phyloP scores from a whole-genome alignment of 805 yeast genomes.

The Candida krabiensis region DNA sequence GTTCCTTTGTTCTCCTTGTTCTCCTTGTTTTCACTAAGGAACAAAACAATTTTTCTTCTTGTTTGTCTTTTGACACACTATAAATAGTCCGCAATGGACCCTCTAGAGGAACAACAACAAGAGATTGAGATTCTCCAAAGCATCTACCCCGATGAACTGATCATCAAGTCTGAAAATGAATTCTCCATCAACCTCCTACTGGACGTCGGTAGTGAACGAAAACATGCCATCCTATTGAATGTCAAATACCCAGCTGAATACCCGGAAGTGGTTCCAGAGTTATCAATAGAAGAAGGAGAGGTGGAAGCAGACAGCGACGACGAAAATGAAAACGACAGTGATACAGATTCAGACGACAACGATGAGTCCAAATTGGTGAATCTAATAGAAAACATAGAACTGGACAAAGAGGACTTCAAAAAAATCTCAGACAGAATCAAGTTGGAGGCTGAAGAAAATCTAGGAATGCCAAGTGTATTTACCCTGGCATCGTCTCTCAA shows the following conservation, averaged over 20 bases:
- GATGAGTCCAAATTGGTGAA: slow-evolving; percentile 43
- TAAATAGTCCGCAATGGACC: too few relatives aligned
- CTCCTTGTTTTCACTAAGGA: too few relatives aligned
- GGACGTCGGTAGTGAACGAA: slow-evolving; percentile 65
- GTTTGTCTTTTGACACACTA: too few relatives aligned
- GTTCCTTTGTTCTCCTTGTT: too few relatives aligned
- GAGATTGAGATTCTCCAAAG: slow-evolving; percentile 88
- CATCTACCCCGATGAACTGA: slow-evolving; percentile 90
- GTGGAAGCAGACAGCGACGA: slow-evolving; percentile 32
- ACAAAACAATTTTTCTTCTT: too few relatives aligned
- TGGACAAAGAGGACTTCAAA: slow-evolving; percentile 48
- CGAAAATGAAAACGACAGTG: slow-evolving; percentile 49
- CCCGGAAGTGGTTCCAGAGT: slow-evolving; percentile 76
- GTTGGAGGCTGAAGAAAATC: slow-evolving; percentile 68
- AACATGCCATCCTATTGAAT: slow-evolving; percentile 54
- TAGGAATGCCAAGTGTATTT: slow-evolving; percentile 93
- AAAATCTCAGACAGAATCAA: slow-evolving; percentile 40
- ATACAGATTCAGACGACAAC: slow-evolving; percentile 39
- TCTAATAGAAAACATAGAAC: slow-evolving; percentile 57
- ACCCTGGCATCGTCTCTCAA: slow-evolving; percentile 74
- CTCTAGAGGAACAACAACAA: slow-evolving; percentile 79
- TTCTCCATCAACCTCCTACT: slow-evolving; percentile 60
- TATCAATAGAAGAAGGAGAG: slow-evolving; percentile 40
- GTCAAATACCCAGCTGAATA: slow-evolving; percentile 75
- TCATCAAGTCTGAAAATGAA: slow-evolving; percentile 42